Evolutionary conservation across 805 yeast genomes (phyloP), one percentile per base, ranked within the genome.

Genomic region (Barnettozyma botsteinii): DNA sequence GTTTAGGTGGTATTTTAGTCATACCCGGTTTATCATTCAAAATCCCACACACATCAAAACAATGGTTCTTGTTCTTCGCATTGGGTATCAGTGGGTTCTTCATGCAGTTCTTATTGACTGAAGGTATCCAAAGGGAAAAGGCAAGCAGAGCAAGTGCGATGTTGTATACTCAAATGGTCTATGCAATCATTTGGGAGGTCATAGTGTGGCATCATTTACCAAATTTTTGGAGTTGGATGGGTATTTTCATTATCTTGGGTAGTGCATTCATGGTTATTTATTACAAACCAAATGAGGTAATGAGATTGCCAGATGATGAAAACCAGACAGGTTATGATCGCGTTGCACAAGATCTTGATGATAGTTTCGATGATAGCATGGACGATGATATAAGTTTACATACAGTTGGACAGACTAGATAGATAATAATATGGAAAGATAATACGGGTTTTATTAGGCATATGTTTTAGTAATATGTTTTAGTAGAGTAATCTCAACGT

Each of bases 1-100:
- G 89, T 3, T 56, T 71, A 12, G 33, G 69, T 4, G 76, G 78
- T 12, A 69, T 84, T 13, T 18, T 77, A 0, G 47, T 75, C 0
- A 56, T 76, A 1, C 91, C 94, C 1, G 71, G 77, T 1, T 60
- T 81, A 41, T 53, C 71, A 2, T 79, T 85, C 56, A 75, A 69
- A 42, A 49, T 73, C 2, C 95, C 95, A 1, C 72, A 69, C 14
- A 72, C 74, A n/a, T 22, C 49, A 1, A 65, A 65, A 51, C 91
- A 85, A 58, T 85, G 95, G 93, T 47, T 64, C 3, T 61, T 84
- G 17, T 71, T 88, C 47, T 40, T 63, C 2, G 56, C 71, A 18
- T 70, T 86, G 43, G 95, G 96, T 3, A 45, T 81, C 2, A 71
- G 84, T 38, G 97, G 97, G 0, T 89, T 88, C 60, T 62, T 79